These are phyloP conservation scores for Pleurotus tuoliensis DNA, from an alignment of 768 basidiomycete genomes.

Conservation along the genomic window DNA sequence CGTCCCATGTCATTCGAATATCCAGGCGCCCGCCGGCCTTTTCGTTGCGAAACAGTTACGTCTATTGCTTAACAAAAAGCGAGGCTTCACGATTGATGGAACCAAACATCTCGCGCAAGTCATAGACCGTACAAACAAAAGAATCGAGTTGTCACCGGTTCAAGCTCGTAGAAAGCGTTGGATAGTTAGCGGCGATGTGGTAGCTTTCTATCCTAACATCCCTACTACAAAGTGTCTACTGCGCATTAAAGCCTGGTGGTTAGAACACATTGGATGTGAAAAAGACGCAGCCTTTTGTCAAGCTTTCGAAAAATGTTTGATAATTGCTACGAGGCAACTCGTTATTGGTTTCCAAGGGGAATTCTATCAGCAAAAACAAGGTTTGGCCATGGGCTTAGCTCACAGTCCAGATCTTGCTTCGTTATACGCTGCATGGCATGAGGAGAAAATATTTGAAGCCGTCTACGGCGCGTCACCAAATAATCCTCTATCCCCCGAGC, in stretches of 20 bases:
- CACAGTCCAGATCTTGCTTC: constrained; percentile 14
- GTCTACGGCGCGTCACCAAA: background rate
- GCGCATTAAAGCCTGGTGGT: constrained; percentile 14
- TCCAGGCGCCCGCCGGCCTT: no score
- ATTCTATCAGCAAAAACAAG: constrained; percentile 20
- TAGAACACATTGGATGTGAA: background rate
- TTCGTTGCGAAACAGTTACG: no score
- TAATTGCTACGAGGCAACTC: constrained; percentile 18
- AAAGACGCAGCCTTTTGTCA: constrained; percentile 1
- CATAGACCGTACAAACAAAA: no score
- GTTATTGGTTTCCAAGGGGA: constrained; percentile 17
- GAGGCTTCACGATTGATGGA: no score
- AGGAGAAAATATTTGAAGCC: background rate
- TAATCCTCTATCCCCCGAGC: background rate
- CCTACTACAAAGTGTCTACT: constrained; percentile 14
- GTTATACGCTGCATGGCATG: background rate
- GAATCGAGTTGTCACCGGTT: constrained; percentile 7
- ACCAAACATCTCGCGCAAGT: no score
- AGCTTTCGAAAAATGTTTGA: background rate
- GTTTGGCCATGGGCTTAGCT: constrained; percentile 29
- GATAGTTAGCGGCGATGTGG: constrained; percentile 29
- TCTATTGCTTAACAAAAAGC: no score
- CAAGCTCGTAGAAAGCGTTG: constrained; percentile 9
- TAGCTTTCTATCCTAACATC: constrained; percentile 29
- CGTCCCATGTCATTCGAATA: no score